Evolutionary conservation across 2,329 filamentous ascomycete genomes (phyloP).

Genomic region (Fusarium sp.): DNA sequence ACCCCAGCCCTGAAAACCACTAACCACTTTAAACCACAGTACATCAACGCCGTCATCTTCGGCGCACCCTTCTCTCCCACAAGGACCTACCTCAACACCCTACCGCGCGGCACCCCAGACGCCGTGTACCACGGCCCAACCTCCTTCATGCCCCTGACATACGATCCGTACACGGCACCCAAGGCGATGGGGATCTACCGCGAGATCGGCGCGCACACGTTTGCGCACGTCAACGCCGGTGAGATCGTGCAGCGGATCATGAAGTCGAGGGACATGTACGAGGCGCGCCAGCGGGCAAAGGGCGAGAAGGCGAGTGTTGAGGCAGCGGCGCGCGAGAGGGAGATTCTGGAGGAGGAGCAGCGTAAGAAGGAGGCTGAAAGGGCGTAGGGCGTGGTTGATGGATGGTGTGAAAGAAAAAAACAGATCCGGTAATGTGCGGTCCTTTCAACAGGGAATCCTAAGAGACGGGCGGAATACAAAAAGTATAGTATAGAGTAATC

Average conservation of each 20-base stretch:
- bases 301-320: conserved; percentile 85
- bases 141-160: conserved; percentile 82
- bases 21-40: conserved; percentile 58
- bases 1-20: neutral
- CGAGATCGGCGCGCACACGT: conserved; percentile 80
- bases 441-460: conserved; percentile 40
- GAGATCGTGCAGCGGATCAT: conserved; percentile 93
- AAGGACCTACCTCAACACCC: conserved; percentile 76
- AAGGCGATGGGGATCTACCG: conserved; percentile 86
- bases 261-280: conserved; percentile 85
- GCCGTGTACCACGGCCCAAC: conserved; percentile 97
- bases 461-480: neutral
- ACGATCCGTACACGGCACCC: conserved; percentile 82
- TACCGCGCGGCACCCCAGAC: conserved; percentile 78
- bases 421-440: conserved; percentile 11
- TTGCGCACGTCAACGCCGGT: conserved; percentile 87
- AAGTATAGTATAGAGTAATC: conserved; percentile 13
- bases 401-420: neutral
- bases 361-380: conserved; percentile 56
- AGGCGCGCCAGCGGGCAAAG: conserved; percentile 90
- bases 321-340: conserved; percentile 68
- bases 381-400: conserved; percentile 37
- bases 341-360: conserved; percentile 70
- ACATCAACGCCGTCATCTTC: conserved; percentile 88
- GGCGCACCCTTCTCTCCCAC: conserved; percentile 88